Evolutionary conservation across 768 basidiomycete species (phyloP).

Genomic region (Russula vinacea): DNA sequence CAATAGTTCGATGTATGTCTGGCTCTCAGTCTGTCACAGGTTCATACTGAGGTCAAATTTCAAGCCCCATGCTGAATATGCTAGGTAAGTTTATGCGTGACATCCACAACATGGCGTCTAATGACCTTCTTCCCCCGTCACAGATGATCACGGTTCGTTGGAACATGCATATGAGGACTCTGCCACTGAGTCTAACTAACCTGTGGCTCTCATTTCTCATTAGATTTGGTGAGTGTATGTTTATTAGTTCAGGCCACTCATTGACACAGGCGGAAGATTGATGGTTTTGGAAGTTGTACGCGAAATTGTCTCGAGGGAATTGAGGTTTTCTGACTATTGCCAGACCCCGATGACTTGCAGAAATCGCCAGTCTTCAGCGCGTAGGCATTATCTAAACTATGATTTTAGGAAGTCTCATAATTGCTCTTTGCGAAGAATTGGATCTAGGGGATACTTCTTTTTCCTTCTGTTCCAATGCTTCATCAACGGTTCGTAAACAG

Average conservation of each 20-base stretch:
- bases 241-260: neutral
- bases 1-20: slow-evolving; percentile 81
- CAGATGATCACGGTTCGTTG: slow-evolving; percentile 76
- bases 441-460: slow-evolving; percentile 83
- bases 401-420: neutral
- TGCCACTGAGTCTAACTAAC: neutral
- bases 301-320: slow-evolving; percentile 22
- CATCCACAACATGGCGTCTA: slow-evolving; percentile 10
- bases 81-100: slow-evolving; percentile 48
- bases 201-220: neutral
- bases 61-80: slow-evolving; percentile 85
- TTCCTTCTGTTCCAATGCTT: slow-evolving; percentile 95
- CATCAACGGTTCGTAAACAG: slow-evolving; percentile 56
- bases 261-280: slow-evolving; percentile 48
- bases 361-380: slow-evolving; percentile 64
- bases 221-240: slow-evolving; percentile 21
- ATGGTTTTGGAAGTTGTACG: slow-evolving; percentile 82
- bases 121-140: slow-evolving; percentile 13
- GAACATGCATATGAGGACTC: neutral
- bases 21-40: neutral
- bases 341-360: slow-evolving; percentile 83
- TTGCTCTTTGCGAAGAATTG: slow-evolving; percentile 52
- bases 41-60: neutral
- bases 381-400: slow-evolving; percentile 41
- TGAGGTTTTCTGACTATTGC: slow-evolving; percentile 14